These are phyloP conservation scores for Linum lewisii DNA, from an alignment of 345 rosid species.

Conservation along the genomic window DNA sequence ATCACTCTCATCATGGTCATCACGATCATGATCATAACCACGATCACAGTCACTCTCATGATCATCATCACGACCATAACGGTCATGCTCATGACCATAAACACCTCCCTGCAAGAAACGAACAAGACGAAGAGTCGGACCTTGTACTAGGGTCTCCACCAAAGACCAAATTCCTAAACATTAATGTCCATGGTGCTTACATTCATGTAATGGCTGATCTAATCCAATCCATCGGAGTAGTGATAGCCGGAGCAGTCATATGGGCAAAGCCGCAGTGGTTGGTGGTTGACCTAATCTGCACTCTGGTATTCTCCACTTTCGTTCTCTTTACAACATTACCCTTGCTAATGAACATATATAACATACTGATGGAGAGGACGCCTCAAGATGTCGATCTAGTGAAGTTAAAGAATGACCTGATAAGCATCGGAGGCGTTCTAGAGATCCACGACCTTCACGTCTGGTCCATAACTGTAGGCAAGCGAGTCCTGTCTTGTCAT, in stretches of 20 bases:
- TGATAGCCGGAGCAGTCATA: conserved; percentile 64
- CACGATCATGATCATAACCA: conserved; percentile 18
- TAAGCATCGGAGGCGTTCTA: conserved; percentile 40
- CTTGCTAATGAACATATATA: conserved; percentile 45
- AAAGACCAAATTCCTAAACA: conserved; percentile 36
- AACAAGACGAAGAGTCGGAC: conserved; percentile 26
- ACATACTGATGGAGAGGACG: conserved; percentile 58
- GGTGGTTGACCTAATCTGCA: conserved; percentile 58
- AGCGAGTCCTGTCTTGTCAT: conserved; percentile 61
- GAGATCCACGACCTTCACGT: conserved; percentile 63
- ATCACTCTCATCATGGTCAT: conserved; percentile 32
- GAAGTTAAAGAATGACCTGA: conserved; percentile 39
- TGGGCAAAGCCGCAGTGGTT: conserved; percentile 60
- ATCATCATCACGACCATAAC: neutral
- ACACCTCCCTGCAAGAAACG: conserved; percentile 13
- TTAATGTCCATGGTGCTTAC: conserved; percentile 80
- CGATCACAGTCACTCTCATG: neutral
- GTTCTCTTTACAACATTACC: conserved; percentile 48
- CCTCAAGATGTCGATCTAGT: conserved; percentile 43
- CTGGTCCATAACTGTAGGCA: conserved; percentile 71
- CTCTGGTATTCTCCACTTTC: conserved; percentile 51
- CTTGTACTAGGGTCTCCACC: conserved; percentile 18
- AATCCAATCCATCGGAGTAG: conserved; percentile 69
- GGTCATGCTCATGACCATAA: conserved; percentile 11
- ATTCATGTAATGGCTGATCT: conserved; percentile 64